phyloP scores from a whole-genome alignment of 2,329 filamentous ascomycete genomes.

The Stagonosporopsis vannaccii region DNA sequence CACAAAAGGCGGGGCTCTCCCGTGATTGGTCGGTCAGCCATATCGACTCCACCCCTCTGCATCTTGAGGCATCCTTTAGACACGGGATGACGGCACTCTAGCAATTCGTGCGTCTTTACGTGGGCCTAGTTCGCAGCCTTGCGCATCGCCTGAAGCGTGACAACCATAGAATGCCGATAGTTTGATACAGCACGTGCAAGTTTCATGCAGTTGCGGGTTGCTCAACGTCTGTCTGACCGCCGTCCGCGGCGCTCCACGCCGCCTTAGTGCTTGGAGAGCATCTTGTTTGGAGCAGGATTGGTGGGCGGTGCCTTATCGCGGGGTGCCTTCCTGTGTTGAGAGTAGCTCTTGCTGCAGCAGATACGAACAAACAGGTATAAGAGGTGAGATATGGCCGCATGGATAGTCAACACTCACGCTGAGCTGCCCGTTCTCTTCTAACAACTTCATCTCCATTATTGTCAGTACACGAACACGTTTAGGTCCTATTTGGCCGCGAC shows the following conservation, averaged over 20 bases:
- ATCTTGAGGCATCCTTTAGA: slow-evolving; percentile 12
- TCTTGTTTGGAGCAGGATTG: slow-evolving; percentile 12
- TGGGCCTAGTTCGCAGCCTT: slow-evolving; percentile 15
- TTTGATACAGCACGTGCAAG: slow-evolving; percentile 11
- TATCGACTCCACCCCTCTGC: slow-evolving; percentile 1
- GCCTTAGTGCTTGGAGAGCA: slow-evolving; percentile 11
- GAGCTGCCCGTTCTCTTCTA: background rate
- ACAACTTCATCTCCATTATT: background rate
- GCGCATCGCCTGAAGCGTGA: slow-evolving; percentile 3
- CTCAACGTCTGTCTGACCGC: slow-evolving; percentile 16
- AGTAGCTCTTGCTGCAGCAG: slow-evolving; percentile 14
- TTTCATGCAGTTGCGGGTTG: slow-evolving; percentile 14
- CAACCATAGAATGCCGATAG: slow-evolving; percentile 9
- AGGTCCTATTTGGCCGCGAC: background rate
- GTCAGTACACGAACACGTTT: background rate
- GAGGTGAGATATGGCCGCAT: slow-evolving; percentile 2
- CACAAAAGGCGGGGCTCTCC: slow-evolving; percentile 15
- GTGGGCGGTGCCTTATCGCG: slow-evolving; percentile 18
- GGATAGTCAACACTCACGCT: slow-evolving; percentile 1
- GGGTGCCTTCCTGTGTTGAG: slow-evolving; percentile 19
- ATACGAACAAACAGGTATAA: slow-evolving; percentile 16
- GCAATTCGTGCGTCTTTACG: slow-evolving; percentile 18
- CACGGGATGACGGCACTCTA: slow-evolving; percentile 16
- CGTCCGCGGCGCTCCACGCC: slow-evolving; percentile 9
- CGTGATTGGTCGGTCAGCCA: slow-evolving; percentile 7